Evolutionary conservation across 2,329 filamentous ascomycete species (phyloP).

Genomic region (Fusarium penzigii): DNA sequence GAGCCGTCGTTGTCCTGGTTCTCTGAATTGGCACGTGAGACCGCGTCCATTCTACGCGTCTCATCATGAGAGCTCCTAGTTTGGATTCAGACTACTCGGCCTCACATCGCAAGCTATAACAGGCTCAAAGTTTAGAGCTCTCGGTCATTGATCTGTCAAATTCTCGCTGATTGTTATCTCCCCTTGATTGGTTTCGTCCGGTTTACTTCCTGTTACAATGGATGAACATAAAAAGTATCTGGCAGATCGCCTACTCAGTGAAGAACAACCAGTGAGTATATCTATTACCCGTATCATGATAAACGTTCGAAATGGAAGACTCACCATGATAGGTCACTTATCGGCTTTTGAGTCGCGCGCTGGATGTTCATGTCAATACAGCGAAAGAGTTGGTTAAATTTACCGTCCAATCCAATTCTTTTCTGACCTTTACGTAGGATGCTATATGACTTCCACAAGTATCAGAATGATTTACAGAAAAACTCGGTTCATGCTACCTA

Average conservation of each 20-base stretch:
- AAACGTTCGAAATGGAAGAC: neutral
- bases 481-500: constrained; percentile 90
- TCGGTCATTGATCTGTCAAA: no score
- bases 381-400: constrained; percentile 75
- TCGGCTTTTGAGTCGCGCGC: constrained; percentile 75
- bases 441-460: constrained; percentile 83
- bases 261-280: constrained; percentile 66
- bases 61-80: neutral
- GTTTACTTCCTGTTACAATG: constrained; percentile 38
- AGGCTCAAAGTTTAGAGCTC: no score
- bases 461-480: constrained; percentile 79
- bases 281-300: neutral
- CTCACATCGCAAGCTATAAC: no score
- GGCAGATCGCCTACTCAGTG: constrained; percentile 73
- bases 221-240: constrained; percentile 71
- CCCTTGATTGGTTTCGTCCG: neutral
- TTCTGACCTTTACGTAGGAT: constrained; percentile 58
- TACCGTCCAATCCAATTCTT: constrained; percentile 1
- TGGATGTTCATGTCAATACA: constrained; percentile 81
- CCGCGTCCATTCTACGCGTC: constrained; percentile 31
- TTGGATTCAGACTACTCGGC: no score
- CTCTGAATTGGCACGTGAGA: constrained; percentile 34
- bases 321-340: constrained; percentile 72
- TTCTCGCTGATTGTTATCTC: no score
- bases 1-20: neutral